A percentile compares a stretch with the other conserved stretches of the same genome.
phyloP scores from a whole-genome alignment of 192 early-diverging fungal genomes.

The Podila minutissima region DNA sequence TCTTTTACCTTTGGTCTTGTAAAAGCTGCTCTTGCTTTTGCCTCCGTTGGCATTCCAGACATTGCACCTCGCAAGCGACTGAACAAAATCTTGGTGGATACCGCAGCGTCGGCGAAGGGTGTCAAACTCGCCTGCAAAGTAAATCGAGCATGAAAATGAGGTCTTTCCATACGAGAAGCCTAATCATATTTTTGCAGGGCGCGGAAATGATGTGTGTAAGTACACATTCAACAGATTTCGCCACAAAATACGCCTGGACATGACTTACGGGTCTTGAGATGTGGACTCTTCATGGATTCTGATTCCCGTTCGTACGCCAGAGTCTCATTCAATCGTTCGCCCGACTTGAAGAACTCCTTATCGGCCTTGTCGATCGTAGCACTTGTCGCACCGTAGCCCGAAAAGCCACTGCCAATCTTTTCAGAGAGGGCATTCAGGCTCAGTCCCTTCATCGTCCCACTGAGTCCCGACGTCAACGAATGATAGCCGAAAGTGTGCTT shows the following conservation, averaged over 20 bases:
- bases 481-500: slow-evolving; percentile 35
- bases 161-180: slow-evolving; percentile 76
- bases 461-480: slow-evolving; percentile 35
- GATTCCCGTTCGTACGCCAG: slow-evolving; percentile 15
- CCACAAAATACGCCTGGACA: too few species aligned
- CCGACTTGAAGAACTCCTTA: slow-evolving; percentile 12
- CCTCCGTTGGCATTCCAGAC: slow-evolving; percentile 84
- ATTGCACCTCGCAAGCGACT: slow-evolving; percentile 84
- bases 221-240: not conserved
- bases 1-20: slow-evolving; percentile 75
- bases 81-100: slow-evolving; percentile 78
- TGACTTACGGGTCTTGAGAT: slow-evolving; percentile 67
- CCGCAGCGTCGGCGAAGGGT: slow-evolving; percentile 82
- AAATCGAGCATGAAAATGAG: slow-evolving; percentile 84
- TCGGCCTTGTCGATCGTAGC: slow-evolving; percentile 22
- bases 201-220: not conserved
- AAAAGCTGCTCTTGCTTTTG: slow-evolving; percentile 89
- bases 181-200: slow-evolving; percentile 13
- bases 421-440: slow-evolving; percentile 43
- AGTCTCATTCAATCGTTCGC: not conserved
- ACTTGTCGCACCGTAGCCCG: slow-evolving; percentile 21
- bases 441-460: slow-evolving; percentile 48
- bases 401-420: slow-evolving; percentile 47
- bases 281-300: slow-evolving; percentile 42
- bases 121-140: slow-evolving; percentile 91